Base-by-base conservation (phyloP, 2,329 filamentous ascomycete species). In the Colletotrichum sp. region DNA sequence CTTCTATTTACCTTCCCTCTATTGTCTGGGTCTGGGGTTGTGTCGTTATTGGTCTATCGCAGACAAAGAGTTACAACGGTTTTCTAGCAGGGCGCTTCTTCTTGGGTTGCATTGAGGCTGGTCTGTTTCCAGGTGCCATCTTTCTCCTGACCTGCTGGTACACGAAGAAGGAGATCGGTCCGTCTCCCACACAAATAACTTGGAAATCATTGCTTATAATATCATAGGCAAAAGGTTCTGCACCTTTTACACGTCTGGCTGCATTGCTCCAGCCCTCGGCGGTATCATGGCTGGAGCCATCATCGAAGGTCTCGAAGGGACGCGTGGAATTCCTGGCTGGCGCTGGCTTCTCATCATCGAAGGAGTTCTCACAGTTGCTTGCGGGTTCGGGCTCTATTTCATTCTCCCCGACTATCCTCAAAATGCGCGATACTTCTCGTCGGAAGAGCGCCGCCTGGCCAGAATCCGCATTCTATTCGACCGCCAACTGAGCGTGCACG, bases 61-160 rank as follows among this genome's bases (percentile, higher is more conserved):
- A 81, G 3, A 83, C 87, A 58, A 78, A 87, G 11, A 67, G 57
- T 83, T 80, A 58, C 43, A 62, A 38, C 88, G 86, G 79, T 81
- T 9, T 84, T 86, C 18, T 79, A 90, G 86, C 86, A 7, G 90
- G 88, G 76, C 84, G 88, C 4, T 89, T 90, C 75, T 87, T 86
- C 4, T 51, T 51, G 43, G 43, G 43, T 21, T 51, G 43, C 43
- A 51, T 51, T 21, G 43, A 51, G 43, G 43, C 43, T 21, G 43
- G 43, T 21, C 43, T 51, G 2, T 51, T 51, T n/a, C 43, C 43
- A 21, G 43, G 43, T 13, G 43, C 43, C 2, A 51, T 21, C 43
- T 47, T 51, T 5, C 43, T 51, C 11, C 43, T 51, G n/a, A 51
- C 43, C n/a, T 51, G 43, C 43, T 51, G 43, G 43, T 51, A 51